Conservation (phyloP, 2,329 filamentous ascomycete genomes). For the Colletotrichum melonis region DNA sequence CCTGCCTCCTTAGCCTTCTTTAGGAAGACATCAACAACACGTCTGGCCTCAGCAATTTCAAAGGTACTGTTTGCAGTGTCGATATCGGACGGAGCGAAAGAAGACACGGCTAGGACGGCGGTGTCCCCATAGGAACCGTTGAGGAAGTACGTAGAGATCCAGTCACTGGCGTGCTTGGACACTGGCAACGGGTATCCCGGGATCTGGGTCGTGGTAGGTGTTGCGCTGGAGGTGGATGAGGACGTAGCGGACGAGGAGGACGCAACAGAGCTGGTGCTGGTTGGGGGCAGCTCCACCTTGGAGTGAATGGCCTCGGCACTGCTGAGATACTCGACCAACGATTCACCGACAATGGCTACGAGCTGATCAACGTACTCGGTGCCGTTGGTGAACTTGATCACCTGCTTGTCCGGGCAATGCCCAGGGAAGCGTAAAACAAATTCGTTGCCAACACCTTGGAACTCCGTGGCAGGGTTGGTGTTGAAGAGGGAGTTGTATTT, state of each 20-base stretch:
- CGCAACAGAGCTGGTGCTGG: neutral
- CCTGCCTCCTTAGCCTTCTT: slow-evolving; percentile 54
- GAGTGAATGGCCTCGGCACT: slow-evolving; percentile 16
- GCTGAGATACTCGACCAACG: neutral
- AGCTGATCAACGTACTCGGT: slow-evolving; percentile 2
- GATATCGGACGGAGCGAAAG: slow-evolving; percentile 35
- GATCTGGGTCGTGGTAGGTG: slow-evolving; percentile 27
- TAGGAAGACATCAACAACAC: slow-evolving; percentile 54
- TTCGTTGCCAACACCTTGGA: neutral
- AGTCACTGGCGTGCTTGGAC: slow-evolving; percentile 38
- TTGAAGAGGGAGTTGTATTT: slow-evolving; percentile 37
- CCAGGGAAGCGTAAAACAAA: neutral
- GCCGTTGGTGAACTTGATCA: slow-evolving; percentile 32
- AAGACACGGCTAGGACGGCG: slow-evolving; percentile 40
- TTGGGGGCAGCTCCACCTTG: slow-evolving; percentile 17
- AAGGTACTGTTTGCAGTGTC: slow-evolving; percentile 2
- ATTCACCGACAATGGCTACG: neutral
- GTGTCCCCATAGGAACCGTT: slow-evolving; percentile 43
- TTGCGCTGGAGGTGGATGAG: neutral
- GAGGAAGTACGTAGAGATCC: slow-evolving; percentile 43
- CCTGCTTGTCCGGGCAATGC: slow-evolving; percentile 7
- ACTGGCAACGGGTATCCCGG: slow-evolving; percentile 41
- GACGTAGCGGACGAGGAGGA: neutral
- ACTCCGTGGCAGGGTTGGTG: neutral
- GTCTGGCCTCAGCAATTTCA: slow-evolving; percentile 35